Evolutionary conservation across 768 basidiomycete genomes (phyloP).

Genomic region (Sporobolomyces pararoseus): DNA sequence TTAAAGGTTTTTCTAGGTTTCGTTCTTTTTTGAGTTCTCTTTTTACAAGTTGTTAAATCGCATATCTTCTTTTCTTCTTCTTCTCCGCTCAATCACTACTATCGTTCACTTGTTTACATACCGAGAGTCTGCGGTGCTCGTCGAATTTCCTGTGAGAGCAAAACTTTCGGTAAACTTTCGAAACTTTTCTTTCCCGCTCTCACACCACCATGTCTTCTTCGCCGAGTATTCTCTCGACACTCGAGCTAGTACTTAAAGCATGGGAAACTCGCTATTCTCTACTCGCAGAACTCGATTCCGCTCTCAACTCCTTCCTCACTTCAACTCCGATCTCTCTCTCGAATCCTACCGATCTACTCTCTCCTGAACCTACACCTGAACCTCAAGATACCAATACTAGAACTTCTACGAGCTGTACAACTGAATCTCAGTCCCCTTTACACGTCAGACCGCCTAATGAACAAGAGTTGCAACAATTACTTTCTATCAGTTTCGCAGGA

Average conservation of each 20-base stretch:
- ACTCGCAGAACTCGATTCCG: constrained; percentile 22
- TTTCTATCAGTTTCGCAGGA: constrained; percentile 30
- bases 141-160: too few relatives aligned
- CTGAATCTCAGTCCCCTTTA: constrained; percentile 12
- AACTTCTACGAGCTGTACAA: constrained; percentile 9
- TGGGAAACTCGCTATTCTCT: constrained; percentile 29
- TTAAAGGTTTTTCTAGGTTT: not conserved
- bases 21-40: too few relatives aligned
- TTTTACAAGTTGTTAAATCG: not conserved
- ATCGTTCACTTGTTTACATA: too few relatives aligned
- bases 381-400: not conserved
- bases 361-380: not conserved
- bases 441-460: constrained; percentile 15
- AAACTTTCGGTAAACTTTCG: too few relatives aligned
- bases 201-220: not conserved
- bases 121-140: too few relatives aligned
- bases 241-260: constrained; percentile 1
- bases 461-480: constrained; percentile 25
- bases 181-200: not conserved
- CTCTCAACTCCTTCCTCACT: constrained; percentile 25
- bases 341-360: not conserved
- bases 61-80: not conserved
- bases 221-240: constrained; percentile 7
- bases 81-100: too few relatives aligned
- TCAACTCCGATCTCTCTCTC: not conserved